Conservation (phyloP, 371 early-diverging fungal species). For the Choanephora cucurbitarum region DNA sequence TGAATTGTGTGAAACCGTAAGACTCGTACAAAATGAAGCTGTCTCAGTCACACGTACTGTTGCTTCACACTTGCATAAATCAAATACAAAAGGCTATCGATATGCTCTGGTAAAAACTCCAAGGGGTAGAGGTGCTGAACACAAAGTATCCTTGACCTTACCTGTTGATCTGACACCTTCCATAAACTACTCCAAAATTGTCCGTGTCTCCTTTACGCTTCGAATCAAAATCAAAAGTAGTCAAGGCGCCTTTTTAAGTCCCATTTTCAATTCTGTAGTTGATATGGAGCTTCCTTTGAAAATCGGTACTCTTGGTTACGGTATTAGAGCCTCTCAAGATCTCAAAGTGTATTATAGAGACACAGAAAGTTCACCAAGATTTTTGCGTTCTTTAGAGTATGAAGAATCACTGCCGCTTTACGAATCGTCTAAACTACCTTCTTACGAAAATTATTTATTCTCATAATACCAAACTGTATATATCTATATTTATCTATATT, state of each 20-base stretch:
- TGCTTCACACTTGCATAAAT: constrained; percentile 17
- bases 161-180: constrained; percentile 33
- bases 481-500: too few species aligned
- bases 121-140: constrained; percentile 17
- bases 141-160: constrained; percentile 16
- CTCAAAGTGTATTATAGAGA: constrained; percentile 17
- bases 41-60: constrained; percentile 17
- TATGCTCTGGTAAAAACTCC: constrained; percentile 17
- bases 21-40: constrained; percentile 12
- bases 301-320: constrained; percentile 42
- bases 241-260: constrained; percentile 8
- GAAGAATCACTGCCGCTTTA: constrained; percentile 38
- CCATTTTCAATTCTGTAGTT: constrained; percentile 14
- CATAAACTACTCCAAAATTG: constrained; percentile 29
- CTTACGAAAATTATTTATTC: constrained; percentile 5
- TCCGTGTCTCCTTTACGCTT: constrained; percentile 27
- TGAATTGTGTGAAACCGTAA: constrained; percentile 19
- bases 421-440: constrained; percentile 22
- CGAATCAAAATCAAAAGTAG: constrained; percentile 27
- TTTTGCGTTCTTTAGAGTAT: constrained; percentile 34
- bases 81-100: constrained; percentile 10
- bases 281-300: constrained; percentile 31
- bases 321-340: constrained; percentile 33
- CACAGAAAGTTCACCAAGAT: constrained; percentile 19
- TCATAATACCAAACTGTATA: not conserved